Conservation (phyloP, 176 grass and related monocot species). For the Cenchrus americanus region DNA sequence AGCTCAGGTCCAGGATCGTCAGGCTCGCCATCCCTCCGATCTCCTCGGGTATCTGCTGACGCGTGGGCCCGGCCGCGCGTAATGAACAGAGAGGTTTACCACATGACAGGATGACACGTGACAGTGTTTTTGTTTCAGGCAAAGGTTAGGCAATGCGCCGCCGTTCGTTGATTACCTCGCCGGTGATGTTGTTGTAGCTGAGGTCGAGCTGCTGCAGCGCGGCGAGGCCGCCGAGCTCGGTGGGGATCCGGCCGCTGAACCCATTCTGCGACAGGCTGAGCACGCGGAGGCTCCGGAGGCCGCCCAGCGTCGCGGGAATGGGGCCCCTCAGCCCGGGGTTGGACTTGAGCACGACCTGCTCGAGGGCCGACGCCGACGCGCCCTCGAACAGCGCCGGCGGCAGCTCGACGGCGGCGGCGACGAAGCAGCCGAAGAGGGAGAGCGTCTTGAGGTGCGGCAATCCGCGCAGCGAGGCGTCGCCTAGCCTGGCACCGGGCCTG, state of each 20-base stretch:
- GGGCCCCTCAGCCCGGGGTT: conserved; percentile 61
- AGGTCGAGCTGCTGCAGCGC: conserved; percentile 75
- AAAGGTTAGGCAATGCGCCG: neutral
- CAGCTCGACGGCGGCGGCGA: conserved; percentile 40
- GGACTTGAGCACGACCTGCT: conserved; percentile 79
- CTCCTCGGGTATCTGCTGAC: conserved; percentile 42
- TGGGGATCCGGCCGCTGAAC: conserved; percentile 58
- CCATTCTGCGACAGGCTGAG: conserved; percentile 79
- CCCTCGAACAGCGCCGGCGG: conserved; percentile 61
- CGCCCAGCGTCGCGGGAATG: conserved; percentile 51
- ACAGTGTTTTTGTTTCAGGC: neutral
- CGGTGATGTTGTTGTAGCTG: conserved; percentile 75
- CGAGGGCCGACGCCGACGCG: conserved; percentile 46
- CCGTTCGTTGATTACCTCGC: conserved; percentile 28
- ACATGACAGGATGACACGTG: neutral
- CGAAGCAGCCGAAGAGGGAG: conserved; percentile 74
- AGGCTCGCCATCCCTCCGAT: conserved; percentile 64
- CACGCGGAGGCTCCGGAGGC: conserved; percentile 50
- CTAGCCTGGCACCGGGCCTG: conserved; percentile 54
- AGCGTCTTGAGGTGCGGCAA: conserved; percentile 75
- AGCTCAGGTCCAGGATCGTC: conserved; percentile 84
- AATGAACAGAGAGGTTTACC: neutral
- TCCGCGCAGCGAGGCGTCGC: conserved; percentile 48
- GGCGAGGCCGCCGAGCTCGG: conserved; percentile 53
- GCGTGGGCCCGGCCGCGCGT: neutral